Percentiles rank a stretch among this genome's conserved stretches.
phyloP scores from a whole-genome alignment of 2,329 filamentous ascomycete species.

The Gyromitra esculenta region DNA sequence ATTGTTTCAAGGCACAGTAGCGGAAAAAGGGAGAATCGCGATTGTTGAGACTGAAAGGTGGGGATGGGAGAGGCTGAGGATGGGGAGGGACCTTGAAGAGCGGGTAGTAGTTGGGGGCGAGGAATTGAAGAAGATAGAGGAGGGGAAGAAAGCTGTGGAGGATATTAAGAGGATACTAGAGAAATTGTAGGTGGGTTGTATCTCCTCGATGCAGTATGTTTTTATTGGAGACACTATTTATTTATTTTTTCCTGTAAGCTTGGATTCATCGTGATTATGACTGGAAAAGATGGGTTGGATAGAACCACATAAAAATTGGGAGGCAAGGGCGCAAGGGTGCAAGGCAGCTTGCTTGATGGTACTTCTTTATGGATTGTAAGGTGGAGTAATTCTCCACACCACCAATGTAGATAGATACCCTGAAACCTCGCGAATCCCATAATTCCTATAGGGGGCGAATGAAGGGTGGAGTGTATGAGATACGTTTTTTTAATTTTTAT shows the following conservation, averaged over 20 bases:
- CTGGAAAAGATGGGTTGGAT: neutral
- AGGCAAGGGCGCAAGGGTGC: neutral
- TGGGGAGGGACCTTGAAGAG: conserved; percentile 19
- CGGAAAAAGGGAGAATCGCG: conserved; percentile 46
- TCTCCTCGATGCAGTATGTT: neutral
- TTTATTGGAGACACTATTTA: neutral
- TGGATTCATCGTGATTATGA: neutral
- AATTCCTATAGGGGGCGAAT: neutral
- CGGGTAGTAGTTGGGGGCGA: conserved; percentile 19
- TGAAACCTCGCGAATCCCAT: neutral
- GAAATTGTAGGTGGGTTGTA: conserved; percentile 19
- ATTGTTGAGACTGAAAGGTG: conserved; percentile 52
- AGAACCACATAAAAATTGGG: neutral
- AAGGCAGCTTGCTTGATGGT: too few relatives aligned
- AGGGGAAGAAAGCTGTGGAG: conserved; percentile 21
- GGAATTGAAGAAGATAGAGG: conserved; percentile 8
- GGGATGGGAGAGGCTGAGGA: conserved; percentile 48
- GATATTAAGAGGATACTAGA: conserved; percentile 35
- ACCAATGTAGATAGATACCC: neutral
- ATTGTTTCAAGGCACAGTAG: conserved; percentile 45
- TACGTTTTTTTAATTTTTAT: neutral
- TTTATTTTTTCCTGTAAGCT: neutral
- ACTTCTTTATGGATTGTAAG: neutral
- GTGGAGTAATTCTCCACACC: neutral
- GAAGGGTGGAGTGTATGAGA: neutral